Evolutionary conservation across 495 filamentous ascomycete genomes (phyloP).

Genomic region (Tuber borchii): DNA sequence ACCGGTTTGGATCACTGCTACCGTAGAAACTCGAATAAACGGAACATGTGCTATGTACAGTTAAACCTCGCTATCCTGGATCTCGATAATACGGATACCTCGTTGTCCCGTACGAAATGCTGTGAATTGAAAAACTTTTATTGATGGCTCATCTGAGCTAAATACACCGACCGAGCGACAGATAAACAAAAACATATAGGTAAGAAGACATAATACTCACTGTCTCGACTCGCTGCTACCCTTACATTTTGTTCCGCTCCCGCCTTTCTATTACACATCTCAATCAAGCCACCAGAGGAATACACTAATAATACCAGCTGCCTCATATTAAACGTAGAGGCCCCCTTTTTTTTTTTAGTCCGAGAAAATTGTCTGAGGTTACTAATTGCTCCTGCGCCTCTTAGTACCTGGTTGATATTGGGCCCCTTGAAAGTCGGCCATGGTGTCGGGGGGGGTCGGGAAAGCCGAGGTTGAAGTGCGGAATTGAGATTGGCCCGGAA

Average conservation of each 20-base stretch:
- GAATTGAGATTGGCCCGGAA: neutral
- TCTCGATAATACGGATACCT: too few species aligned
- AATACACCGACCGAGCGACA: neutral
- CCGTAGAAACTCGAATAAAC: too few species aligned
- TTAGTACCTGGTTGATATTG: neutral
- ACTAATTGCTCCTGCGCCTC: neutral
- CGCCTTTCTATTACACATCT: too few species aligned
- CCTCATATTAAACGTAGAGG: neutral
- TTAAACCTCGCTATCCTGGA: too few species aligned
- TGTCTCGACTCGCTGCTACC: neutral
- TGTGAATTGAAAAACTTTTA: neutral
- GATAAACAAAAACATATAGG: neutral
- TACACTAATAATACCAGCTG: neutral
- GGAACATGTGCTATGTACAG: too few species aligned
- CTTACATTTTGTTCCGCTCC: neutral
- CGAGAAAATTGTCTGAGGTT: neutral
- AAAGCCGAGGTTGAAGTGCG: neutral
- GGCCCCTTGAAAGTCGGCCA: neutral
- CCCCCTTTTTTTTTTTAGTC: neutral
- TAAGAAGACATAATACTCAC: conserved; percentile 2
- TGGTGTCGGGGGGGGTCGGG: neutral
- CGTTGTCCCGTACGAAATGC: too few species aligned
- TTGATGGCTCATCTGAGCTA: neutral
- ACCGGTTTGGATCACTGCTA: too few species aligned
- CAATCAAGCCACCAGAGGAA: neutral